phyloP scores from a whole-genome alignment of 495 filamentous ascomycete genomes.

The Talaromyces trachyspermus region DNA sequence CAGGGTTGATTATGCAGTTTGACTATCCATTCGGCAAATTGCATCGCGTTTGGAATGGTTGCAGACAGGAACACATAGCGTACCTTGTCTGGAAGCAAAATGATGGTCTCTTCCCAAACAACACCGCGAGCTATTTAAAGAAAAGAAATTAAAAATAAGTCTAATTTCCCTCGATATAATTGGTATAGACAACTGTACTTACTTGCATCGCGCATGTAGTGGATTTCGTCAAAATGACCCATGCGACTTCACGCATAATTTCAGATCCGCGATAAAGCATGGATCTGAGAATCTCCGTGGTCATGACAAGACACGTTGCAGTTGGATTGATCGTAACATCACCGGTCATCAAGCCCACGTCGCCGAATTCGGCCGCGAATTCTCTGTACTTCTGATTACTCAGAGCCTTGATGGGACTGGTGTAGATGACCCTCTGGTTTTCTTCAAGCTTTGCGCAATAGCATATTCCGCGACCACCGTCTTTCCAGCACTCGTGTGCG shows the following conservation, averaged over 20 bases:
- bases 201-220: conserved; percentile 91
- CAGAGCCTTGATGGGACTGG: conserved; percentile 95
- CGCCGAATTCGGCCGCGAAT: conserved; percentile 89
- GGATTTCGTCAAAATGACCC: conserved; percentile 99
- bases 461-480: conserved; percentile 98
- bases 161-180: too few relatives aligned
- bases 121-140: conserved; percentile 62
- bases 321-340: conserved; percentile 99
- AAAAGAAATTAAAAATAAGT: conserved; percentile 9
- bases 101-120: conserved; percentile 99
- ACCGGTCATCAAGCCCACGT: conserved; percentile 97
- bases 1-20: conserved; percentile 96
- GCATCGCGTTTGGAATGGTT: conserved; percentile 99
- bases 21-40: conserved; percentile 97
- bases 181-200: conserved; percentile 10
- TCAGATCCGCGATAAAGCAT: conserved; percentile 98
- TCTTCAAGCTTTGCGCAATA: conserved; percentile 93
- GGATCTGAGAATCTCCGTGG: conserved; percentile 95
- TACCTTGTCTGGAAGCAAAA: conserved; percentile 93
- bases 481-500: conserved; percentile 95
- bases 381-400: conserved; percentile 99
- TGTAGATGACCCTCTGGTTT: conserved; percentile 99
- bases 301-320: conserved; percentile 97
- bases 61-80: conserved; percentile 97
- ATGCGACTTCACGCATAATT: conserved; percentile 97